Evolutionary conservation across 192 early-diverging fungal genomes (phyloP).

Genomic region (Helicostylum pulchrum): DNA sequence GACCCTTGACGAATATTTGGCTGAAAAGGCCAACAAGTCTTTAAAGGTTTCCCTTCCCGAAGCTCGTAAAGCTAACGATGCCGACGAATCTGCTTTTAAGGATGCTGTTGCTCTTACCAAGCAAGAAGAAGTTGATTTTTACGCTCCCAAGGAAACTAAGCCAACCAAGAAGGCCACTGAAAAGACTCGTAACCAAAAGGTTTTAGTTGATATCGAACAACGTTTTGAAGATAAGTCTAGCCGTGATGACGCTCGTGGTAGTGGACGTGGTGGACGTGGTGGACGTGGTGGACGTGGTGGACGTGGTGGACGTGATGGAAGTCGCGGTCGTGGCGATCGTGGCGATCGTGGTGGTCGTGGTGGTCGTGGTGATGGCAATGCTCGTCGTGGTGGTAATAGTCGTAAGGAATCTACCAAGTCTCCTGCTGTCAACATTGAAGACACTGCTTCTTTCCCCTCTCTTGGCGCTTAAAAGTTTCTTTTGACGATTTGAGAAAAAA

Average conservation of each 20-base stretch:
- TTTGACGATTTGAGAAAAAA: background rate
- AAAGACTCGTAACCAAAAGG: slow-evolving; percentile 72
- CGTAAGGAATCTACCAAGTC: slow-evolving; percentile 2
- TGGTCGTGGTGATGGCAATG: background rate
- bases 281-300: slow-evolving; percentile 29
- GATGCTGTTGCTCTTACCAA: slow-evolving; percentile 66
- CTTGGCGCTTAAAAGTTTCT: slow-evolving; percentile 38
- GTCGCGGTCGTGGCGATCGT: slow-evolving; percentile 23
- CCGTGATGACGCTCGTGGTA: slow-evolving; percentile 42
- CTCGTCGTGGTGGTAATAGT: slow-evolving; percentile 33
- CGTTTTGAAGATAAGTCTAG: slow-evolving; percentile 69
- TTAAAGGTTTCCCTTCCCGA: slow-evolving; percentile 55
- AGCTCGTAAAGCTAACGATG: slow-evolving; percentile 86
- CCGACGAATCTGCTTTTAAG: slow-evolving; percentile 76
- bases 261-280: slow-evolving; percentile 23
- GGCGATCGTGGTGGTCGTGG: slow-evolving; percentile 34
- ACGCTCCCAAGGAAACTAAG: slow-evolving; percentile 51
- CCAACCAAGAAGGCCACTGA: slow-evolving; percentile 35
- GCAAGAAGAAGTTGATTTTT: slow-evolving; percentile 72
- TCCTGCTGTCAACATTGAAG: slow-evolving; percentile 60
- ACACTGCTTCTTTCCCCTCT: slow-evolving; percentile 71
- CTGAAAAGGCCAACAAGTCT: slow-evolving; percentile 65
- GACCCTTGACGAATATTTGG: slow-evolving; percentile 86
- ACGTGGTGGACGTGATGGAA: slow-evolving; percentile 17
- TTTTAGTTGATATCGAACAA: slow-evolving; percentile 74